A percentile compares a stretch with the other conserved stretches of the same genome.
These are phyloP conservation scores for Heliamphora exappendiculata DNA, from an alignment of 148 eudicot genomes.

Conservation along the genomic window DNA sequence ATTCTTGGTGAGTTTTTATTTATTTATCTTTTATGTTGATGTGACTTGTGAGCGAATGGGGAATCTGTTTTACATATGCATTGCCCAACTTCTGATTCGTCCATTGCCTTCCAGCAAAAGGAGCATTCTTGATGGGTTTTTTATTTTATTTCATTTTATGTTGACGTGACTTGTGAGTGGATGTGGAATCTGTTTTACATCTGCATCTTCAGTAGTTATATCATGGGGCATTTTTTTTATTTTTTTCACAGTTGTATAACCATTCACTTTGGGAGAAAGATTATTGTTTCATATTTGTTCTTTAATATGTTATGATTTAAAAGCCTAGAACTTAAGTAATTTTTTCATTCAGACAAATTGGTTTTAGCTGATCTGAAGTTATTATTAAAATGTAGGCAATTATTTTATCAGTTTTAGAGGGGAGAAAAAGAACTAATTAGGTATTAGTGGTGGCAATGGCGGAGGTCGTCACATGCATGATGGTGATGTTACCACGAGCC, in stretches of 20 bases:
- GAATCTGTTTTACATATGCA: background rate
- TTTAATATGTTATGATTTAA: background rate
- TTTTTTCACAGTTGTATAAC: background rate
- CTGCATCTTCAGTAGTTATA: too few species aligned
- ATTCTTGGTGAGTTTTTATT: constrained; percentile 56
- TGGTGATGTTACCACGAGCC: background rate
- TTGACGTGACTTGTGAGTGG: too few species aligned
- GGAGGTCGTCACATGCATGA: background rate
- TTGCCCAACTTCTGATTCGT: too few species aligned
- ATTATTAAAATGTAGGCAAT: background rate
- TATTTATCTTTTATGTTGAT: constrained; percentile 10
- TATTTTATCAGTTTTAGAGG: background rate
- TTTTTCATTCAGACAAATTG: background rate
- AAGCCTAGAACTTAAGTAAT: background rate
- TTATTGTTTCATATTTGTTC: background rate
- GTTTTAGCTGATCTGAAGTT: background rate
- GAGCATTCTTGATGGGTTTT: too few species aligned
- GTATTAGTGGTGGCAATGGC: background rate
- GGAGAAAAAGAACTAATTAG: background rate
- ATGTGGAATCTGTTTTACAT: too few species aligned
- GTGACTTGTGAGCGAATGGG: background rate
- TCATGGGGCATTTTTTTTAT: too few species aligned
- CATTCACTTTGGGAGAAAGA: too few species aligned
- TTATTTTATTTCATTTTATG: too few species aligned
- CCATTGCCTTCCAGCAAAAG: too few species aligned